Evolutionary conservation across 176 grass and related monocot species (phyloP), one percentile per base, ranked within the genome.

Genomic region (Aegilops tauschii): DNA sequence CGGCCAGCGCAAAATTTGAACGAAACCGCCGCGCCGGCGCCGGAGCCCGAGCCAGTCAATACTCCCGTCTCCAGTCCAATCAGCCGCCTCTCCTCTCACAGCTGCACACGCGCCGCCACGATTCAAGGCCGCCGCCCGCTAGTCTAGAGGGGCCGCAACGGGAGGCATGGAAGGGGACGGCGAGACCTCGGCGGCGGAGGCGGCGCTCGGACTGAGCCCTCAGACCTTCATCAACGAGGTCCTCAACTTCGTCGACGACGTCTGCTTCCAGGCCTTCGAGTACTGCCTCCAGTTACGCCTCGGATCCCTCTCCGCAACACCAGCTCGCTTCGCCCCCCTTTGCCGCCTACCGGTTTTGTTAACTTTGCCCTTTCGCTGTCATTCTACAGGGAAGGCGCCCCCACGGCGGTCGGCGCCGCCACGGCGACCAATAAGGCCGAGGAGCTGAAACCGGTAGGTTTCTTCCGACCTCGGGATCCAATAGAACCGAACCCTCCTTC

Each of bases 391-490:
- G 80, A 79, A 61, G 89, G 75, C 68, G 49, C 61, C 17, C 67
- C 68, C 18, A 29, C 54, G 69, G 76, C 78, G 29, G 1, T 91
- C 29, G 89, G 81, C 76, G 32, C 35, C 8, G 28, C 61, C 61
- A 84, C 11, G 35, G 80, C 36, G 16, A 27, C 21, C n/a, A 7
- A 87, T 12, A 87, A 84, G 28, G 28, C 85, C 1, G 69, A 65
- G 76, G 89, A 91, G 20, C 85, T 91, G 47, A 69, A 91, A n/a
- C 34, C n/a, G 17, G 85, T 87, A 87, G 75, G 89, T 49, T 23
- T 40, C 14, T 36, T 59, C 58, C 12, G 1, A 18, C 67, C 21
- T 5, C 6, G 32, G 35, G 25, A 82, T 34, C 79, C 13, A 13
- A 2, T 40, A 6, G 9, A 62, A 32, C 12, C 13, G 8, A 65